Evolutionary conservation across 345 rosid genomes (phyloP).

Genomic region (Gossypium longicalyx): DNA sequence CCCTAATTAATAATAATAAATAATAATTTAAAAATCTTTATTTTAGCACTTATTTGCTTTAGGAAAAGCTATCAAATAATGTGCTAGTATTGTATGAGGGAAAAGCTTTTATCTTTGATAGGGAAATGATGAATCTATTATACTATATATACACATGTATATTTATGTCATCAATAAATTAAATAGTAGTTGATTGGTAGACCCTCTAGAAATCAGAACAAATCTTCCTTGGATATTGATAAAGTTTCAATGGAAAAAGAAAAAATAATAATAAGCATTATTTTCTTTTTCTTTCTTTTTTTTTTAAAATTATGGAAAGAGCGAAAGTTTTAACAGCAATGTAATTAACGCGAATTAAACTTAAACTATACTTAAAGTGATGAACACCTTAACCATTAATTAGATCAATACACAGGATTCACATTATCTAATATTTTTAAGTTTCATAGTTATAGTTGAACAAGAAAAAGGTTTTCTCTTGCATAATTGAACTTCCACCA

Average conservation of each 20-base stretch:
- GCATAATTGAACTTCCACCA: too few species aligned
- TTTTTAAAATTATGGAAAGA: rapidly evolving
- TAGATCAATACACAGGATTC: too few species aligned
- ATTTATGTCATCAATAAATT: neutral
- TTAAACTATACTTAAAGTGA: rapidly evolving
- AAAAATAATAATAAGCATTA: neutral
- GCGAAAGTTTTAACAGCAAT: too few species aligned
- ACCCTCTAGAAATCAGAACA: neutral
- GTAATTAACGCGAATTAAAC: too few species aligned
- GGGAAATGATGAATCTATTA: conserved; percentile 19
- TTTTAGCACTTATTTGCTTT: conserved; percentile 27
- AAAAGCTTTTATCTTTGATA: conserved; percentile 19
- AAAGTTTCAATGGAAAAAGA: neutral
- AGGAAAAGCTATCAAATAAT: conserved; percentile 34
- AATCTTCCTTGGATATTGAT: neutral
- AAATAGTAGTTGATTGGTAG: neutral
- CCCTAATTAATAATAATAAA: neutral
- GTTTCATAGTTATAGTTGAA: too few species aligned
- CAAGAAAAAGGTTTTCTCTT: too few species aligned
- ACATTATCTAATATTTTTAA: too few species aligned
- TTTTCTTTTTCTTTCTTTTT: too few species aligned
- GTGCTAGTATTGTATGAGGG: conserved; percentile 22
- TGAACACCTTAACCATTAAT: too few species aligned
- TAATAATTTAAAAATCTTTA: neutral
- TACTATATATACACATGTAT: too few species aligned